These are phyloP conservation scores for Oryza meyeriana DNA, from an alignment of 176 grass and related monocot genomes.

Conservation along the genomic window DNA sequence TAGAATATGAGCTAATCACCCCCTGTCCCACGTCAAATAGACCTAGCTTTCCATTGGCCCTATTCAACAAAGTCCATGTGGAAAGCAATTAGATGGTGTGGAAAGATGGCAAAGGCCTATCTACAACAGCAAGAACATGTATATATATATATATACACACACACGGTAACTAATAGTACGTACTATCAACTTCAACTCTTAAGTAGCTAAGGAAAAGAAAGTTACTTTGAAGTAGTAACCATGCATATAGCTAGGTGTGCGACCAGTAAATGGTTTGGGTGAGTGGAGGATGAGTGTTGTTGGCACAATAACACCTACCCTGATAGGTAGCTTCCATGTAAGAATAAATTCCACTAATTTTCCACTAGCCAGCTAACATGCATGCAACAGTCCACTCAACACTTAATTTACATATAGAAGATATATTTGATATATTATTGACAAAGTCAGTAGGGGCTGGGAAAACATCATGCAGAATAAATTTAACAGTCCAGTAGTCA, in stretches of 20 bases:
- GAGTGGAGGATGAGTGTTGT: background rate
- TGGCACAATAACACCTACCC: slow-evolving; percentile 7
- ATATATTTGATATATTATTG: background rate
- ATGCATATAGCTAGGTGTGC: background rate
- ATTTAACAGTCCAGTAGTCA: background rate
- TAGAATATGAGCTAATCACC: slow-evolving; percentile 9
- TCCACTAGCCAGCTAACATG: background rate
- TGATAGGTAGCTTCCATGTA: background rate
- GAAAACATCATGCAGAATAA: background rate
- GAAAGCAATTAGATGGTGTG: slow-evolving; percentile 34
- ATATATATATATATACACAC: background rate
- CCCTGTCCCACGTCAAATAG: slow-evolving; percentile 10
- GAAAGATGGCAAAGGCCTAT: slow-evolving; percentile 30
- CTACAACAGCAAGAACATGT: slow-evolving; percentile 4
- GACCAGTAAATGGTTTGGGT: slow-evolving; percentile 20
- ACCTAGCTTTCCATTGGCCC: slow-evolving; percentile 20
- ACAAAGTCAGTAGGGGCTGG: background rate
- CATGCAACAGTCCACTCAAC: background rate
- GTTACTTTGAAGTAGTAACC: slow-evolving; percentile 16
- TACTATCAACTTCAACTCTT: background rate
- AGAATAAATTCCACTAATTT: background rate
- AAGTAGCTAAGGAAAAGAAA: background rate
- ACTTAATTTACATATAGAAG: background rate
- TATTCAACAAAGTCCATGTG: slow-evolving; percentile 26
- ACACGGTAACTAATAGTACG: too few species aligned